phyloP scores from a whole-genome alignment of 2,329 filamentous ascomycete genomes.

The Pseudogymnoascus sp. region DNA sequence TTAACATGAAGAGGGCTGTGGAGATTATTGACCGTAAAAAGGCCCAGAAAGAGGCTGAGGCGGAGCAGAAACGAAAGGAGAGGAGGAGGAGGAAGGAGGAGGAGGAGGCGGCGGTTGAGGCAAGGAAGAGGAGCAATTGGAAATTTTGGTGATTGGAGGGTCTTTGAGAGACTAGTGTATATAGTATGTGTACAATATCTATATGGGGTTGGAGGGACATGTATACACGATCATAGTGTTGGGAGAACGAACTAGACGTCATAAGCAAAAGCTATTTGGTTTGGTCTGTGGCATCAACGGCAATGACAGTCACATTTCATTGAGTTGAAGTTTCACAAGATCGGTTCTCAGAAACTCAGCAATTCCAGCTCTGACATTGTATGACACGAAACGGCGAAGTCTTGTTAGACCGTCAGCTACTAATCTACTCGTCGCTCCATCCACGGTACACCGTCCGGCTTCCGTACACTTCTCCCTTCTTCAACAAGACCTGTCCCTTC shows the following conservation, averaged over 20 bases:
- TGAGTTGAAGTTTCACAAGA: not conserved
- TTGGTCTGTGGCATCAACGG: not conserved
- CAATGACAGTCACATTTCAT: not conserved
- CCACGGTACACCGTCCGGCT: constrained; percentile 73
- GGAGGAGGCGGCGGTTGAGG: constrained; percentile 27
- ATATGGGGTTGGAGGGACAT: not conserved
- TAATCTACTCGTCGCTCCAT: constrained; percentile 55
- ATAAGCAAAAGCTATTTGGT: not conserved
- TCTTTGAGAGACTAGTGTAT: not conserved
- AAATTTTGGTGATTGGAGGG: constrained; percentile 3
- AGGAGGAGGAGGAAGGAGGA: constrained; percentile 36
- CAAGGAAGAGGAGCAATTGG: constrained; percentile 3
- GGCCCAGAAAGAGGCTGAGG: constrained; percentile 48
- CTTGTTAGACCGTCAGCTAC: not conserved
- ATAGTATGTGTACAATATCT: constrained; percentile 8
- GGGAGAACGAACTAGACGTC: not conserved
- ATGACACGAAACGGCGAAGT: not conserved
- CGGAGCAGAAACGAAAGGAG: constrained; percentile 29
- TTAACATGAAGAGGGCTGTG: constrained; percentile 76
- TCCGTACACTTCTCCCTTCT: constrained; percentile 78
- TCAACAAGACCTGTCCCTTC: constrained; percentile 69
- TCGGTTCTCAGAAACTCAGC: not conserved
- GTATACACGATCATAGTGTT: not conserved
- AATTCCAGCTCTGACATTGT: not conserved
- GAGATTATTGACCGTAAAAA: constrained; percentile 72